Conservation (phyloP, 495 filamentous ascomycete genomes). For the Corynascus novoguineensis region DNA sequence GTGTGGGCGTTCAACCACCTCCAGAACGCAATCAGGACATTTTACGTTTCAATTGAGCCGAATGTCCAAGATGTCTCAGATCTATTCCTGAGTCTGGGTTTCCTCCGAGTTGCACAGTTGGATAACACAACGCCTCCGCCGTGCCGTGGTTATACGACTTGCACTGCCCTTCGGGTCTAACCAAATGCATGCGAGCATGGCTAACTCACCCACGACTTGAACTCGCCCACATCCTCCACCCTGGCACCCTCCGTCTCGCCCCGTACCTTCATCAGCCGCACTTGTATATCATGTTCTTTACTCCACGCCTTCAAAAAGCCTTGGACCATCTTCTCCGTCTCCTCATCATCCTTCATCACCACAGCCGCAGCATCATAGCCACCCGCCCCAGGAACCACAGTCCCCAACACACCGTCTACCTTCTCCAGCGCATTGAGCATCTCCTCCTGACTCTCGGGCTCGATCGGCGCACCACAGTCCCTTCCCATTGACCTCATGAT, state of each 20-base stretch:
- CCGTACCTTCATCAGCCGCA: slow-evolving; percentile 70
- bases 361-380: slow-evolving; percentile 89
- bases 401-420: slow-evolving; percentile 77
- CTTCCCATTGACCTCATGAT: slow-evolving; percentile 70
- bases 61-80: too few species aligned
- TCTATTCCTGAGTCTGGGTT: too few species aligned
- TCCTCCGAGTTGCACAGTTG: too few species aligned
- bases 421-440: slow-evolving; percentile 68
- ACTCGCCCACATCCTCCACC: slow-evolving; percentile 56
- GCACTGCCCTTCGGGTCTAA: background rate
- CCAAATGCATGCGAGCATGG: background rate
- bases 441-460: slow-evolving; percentile 78
- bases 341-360: slow-evolving; percentile 66
- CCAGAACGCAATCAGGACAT: too few species aligned
- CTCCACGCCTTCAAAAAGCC: slow-evolving; percentile 62
- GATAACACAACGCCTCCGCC: too few species aligned
- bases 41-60: too few species aligned
- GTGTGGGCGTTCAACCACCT: too few species aligned
- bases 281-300: slow-evolving; percentile 59
- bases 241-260: slow-evolving; percentile 84
- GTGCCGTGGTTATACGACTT: too few species aligned
- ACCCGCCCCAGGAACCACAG: slow-evolving; percentile 90
- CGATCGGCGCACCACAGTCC: slow-evolving; percentile 75
- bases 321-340: slow-evolving; percentile 58
- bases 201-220: slow-evolving; percentile 55